These are phyloP conservation scores for Sordariomycetes sp. DNA, from an alignment of 2,329 filamentous ascomycete genomes.

Conservation along the genomic window DNA sequence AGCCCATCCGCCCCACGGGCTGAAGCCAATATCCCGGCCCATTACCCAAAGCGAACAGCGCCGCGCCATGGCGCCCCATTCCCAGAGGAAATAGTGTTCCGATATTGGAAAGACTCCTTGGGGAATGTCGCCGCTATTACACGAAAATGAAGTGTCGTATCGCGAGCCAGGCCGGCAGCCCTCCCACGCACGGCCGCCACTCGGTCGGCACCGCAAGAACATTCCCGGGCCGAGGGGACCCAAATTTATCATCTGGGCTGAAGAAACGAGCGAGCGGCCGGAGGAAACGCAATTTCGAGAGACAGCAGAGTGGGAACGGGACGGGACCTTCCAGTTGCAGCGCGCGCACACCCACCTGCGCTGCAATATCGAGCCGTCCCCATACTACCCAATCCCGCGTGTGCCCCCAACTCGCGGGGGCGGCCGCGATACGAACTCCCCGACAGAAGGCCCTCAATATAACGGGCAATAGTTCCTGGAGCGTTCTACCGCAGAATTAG, in stretches of 20 bases:
- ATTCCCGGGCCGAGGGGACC: background rate
- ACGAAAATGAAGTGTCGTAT: background rate
- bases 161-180: background rate
- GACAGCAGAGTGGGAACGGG: background rate
- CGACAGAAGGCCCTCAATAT: background rate
- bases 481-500: background rate
- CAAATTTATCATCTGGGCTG: background rate
- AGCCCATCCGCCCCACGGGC: background rate
- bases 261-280: background rate
- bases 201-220: background rate
- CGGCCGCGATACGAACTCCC: background rate
- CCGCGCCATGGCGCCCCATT: background rate
- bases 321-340: background rate
- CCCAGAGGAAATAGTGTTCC: background rate
- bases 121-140: background rate
- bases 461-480: background rate
- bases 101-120: background rate
- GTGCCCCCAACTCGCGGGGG: background rate
- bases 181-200: background rate
- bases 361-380: background rate
- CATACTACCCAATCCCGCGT: background rate
- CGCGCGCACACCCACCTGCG: no score
- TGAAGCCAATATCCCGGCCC: background rate
- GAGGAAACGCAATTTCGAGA: background rate
- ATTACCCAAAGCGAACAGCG: background rate